Conservation (phyloP, 805 yeast species). For the Candida piceae region DNA sequence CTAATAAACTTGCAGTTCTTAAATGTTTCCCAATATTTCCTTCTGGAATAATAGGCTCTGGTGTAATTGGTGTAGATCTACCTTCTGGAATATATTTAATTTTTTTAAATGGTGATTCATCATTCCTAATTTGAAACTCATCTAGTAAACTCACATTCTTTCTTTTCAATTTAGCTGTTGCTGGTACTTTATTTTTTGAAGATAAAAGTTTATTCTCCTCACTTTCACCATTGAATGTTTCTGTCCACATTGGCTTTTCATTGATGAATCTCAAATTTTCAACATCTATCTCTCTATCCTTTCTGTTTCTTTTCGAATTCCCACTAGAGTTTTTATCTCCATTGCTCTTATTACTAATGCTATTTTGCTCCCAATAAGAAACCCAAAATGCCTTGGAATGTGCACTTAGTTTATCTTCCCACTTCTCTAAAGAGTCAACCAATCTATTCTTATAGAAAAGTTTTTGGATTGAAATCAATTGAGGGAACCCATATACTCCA, state of each 20-base stretch:
- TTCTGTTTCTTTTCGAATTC: conserved; percentile 25
- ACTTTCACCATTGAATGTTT: conserved; percentile 20
- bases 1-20: conserved; percentile 40
- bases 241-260: conserved; percentile 24
- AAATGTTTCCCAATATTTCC: conserved; percentile 18
- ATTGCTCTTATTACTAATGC: conserved; percentile 22
- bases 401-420: conserved; percentile 30
- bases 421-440: conserved; percentile 24
- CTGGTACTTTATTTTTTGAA: not conserved
- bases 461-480: conserved; percentile 44
- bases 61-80: conserved; percentile 18
- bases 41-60: conserved; percentile 21
- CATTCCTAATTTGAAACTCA: conserved; percentile 3
- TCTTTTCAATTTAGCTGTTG: conserved; percentile 2
- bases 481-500: conserved; percentile 57
- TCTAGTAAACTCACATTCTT: not conserved
- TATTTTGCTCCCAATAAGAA: conserved; percentile 41
- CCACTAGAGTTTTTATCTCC: conserved; percentile 26
- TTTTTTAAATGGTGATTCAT: conserved; percentile 15
- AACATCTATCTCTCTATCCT: conserved; percentile 29
- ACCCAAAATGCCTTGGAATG: conserved; percentile 46
- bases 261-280: conserved; percentile 26
- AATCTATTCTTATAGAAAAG: conserved; percentile 51
- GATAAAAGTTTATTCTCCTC: conserved; percentile 17
- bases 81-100: conserved; percentile 14